Percentiles rank a stretch among this genome's conserved stretches.
Conservation (phyloP, 768 basidiomycete species). For the Russula sp. region DNA sequence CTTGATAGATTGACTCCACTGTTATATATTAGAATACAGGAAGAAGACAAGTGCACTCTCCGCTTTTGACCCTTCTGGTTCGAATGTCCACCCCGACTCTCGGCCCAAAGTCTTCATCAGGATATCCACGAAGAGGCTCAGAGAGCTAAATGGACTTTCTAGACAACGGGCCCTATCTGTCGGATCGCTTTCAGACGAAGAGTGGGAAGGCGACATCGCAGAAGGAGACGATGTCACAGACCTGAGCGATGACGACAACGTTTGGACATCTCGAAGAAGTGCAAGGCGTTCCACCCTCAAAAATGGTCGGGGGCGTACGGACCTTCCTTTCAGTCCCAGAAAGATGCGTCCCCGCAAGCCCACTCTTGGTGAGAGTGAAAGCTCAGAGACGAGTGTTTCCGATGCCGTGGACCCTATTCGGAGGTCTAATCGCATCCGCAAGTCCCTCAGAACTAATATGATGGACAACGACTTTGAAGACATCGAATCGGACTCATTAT, state of each 20-base stretch:
- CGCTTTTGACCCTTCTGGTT: constrained; percentile 54
- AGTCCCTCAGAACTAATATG: constrained; percentile 30
- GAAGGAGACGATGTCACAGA: constrained; percentile 16
- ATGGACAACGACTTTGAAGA: constrained; percentile 27
- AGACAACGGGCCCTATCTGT: not conserved
- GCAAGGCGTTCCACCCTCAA: constrained; percentile 15
- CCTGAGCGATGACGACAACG: constrained; percentile 18
- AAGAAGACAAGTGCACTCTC: constrained; percentile 37
- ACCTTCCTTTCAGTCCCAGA: constrained; percentile 60
- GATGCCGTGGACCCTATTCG: constrained; percentile 28
- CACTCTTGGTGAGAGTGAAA: constrained; percentile 34
- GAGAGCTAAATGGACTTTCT: constrained; percentile 16
- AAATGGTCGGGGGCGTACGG: constrained; percentile 21
- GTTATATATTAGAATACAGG: constrained; percentile 35
- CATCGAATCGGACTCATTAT: constrained; percentile 1
- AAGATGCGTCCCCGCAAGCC: constrained; percentile 44
- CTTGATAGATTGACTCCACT: not conserved
- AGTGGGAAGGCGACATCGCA: constrained; percentile 26
- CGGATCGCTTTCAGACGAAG: constrained; percentile 29
- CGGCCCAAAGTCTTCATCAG: constrained; percentile 38
- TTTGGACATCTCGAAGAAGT: constrained; percentile 15
- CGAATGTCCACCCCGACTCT: constrained; percentile 51
- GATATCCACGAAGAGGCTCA: constrained; percentile 22
- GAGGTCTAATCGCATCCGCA: constrained; percentile 44
- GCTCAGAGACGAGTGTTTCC: constrained; percentile 24